Conservation (phyloP, 305 asterid genomes). For the Petunia hybrid region DNA sequence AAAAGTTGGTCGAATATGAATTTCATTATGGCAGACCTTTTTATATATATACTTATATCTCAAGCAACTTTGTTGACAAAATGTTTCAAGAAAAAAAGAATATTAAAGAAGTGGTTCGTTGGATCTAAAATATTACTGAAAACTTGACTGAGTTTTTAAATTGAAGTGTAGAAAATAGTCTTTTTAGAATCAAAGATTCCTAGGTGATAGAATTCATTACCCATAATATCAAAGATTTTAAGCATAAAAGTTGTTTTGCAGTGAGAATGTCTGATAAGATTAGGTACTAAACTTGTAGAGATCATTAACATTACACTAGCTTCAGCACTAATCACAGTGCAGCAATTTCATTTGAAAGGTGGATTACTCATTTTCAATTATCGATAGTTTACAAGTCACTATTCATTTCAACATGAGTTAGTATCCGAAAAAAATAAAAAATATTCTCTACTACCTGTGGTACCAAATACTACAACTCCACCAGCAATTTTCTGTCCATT, state of each 20-base stretch:
- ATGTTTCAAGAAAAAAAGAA: not conserved
- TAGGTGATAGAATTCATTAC: not conserved
- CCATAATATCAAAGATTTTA: not conserved
- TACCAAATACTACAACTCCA: not conserved
- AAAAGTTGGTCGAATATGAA: slow-evolving; percentile 55
- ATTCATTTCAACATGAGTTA: not conserved
- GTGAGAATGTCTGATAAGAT: not conserved
- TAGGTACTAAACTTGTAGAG: not conserved
- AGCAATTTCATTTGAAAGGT: not conserved
- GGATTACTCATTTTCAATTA: not conserved
- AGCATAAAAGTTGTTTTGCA: not conserved
- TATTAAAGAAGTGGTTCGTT: not conserved
- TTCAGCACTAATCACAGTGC: not conserved
- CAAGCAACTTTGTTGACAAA: not conserved
- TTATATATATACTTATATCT: slow-evolving; percentile 21
- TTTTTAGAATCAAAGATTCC: slow-evolving; percentile 4
- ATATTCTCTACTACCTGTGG: not conserved
- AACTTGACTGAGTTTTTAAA: slow-evolving; percentile 6
- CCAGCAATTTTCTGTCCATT: not conserved
- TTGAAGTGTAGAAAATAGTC: slow-evolving; percentile 2
- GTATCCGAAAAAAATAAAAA: not conserved
- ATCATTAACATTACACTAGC: not conserved
- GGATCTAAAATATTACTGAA: slow-evolving; percentile 17
- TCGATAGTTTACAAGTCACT: slow-evolving; percentile 23
- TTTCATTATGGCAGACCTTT: slow-evolving; percentile 40